These are phyloP conservation scores for Zostera marina DNA, from an alignment of 116 monocot genomes.

Conservation along the genomic window DNA sequence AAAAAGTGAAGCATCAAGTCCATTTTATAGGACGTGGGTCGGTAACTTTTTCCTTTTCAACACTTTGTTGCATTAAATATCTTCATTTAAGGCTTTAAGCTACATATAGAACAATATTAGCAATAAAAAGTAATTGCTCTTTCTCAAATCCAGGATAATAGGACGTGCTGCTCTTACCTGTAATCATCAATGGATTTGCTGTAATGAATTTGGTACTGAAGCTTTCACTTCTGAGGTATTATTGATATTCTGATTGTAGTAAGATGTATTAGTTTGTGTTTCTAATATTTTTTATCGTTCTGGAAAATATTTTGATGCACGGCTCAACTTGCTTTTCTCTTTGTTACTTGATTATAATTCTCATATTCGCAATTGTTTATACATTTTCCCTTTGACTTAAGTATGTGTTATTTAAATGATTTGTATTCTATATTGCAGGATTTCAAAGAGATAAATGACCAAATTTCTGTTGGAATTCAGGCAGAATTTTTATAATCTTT, in stretches of 20 bases:
- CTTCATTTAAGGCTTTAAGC: background rate
- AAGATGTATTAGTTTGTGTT: background rate
- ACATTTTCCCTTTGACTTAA: background rate
- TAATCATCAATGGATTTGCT: slow-evolving; percentile 43
- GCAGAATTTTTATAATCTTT: slow-evolving; percentile 7
- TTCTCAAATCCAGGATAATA: slow-evolving; percentile 27
- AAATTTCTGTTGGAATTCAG: slow-evolving; percentile 50
- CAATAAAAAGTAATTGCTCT: background rate
- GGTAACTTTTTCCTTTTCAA: slow-evolving; percentile 11
- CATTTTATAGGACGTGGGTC: slow-evolving; percentile 48
- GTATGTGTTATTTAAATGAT: background rate
- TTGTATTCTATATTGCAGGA: slow-evolving; percentile 11
- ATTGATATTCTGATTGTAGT: background rate
- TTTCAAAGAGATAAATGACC: slow-evolving; percentile 30
- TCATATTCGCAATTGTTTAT: background rate
- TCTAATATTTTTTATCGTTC: background rate
- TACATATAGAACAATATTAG: background rate
- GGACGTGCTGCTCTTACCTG: slow-evolving; percentile 43
- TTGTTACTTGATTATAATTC: background rate
- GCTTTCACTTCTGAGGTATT: slow-evolving; percentile 21
- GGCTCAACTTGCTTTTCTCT: background rate
- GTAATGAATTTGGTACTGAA: slow-evolving; percentile 8
- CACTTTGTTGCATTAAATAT: background rate
- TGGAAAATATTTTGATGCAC: background rate
- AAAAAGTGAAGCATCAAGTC: slow-evolving; percentile 30